Evolutionary conservation across 1,284 basidiomycete genomes (phyloP).

Genomic region (Schizopora paradoxa): DNA sequence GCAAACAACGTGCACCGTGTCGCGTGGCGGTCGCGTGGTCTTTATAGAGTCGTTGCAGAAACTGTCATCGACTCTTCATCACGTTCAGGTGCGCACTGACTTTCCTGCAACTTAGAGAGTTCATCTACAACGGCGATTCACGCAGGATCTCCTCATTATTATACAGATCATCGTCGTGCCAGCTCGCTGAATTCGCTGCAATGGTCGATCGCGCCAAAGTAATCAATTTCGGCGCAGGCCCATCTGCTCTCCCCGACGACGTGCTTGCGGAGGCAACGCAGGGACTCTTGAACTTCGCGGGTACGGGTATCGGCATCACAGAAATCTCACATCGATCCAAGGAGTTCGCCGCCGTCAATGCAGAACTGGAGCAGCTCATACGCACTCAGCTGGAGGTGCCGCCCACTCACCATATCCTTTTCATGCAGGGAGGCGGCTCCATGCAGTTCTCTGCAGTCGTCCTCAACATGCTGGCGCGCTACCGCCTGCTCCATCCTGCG

Average conservation of each 20-base stretch:
- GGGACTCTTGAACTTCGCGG: conserved; percentile 80
- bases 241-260: conserved; percentile 78
- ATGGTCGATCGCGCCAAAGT: conserved; percentile 44
- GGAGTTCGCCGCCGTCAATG: conserved; percentile 74
- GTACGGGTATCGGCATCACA: conserved; percentile 88
- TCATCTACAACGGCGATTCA: too few species aligned
- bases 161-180: too few species aligned
- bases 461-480: conserved; percentile 80
- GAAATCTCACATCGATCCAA: conserved; percentile 92
- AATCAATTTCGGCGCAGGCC: conserved; percentile 90
- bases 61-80: too few species aligned
- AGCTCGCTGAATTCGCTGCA: too few species aligned
- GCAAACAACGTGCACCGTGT: too few species aligned
- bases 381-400: conserved; percentile 78
- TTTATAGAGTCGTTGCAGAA: too few species aligned
- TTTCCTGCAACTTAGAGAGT: too few species aligned
- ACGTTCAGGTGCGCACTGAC: too few species aligned
- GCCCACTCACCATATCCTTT: conserved; percentile 79
- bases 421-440: conserved; percentile 89
- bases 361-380: conserved; percentile 62
- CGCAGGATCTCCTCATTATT: too few species aligned
- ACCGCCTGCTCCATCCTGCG: conserved; percentile 64
- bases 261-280: conserved; percentile 78
- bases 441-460: conserved; percentile 87
- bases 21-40: too few species aligned